Percentiles rank a stretch among this genome's conserved stretches.
These are phyloP conservation scores for Pseudogymnoascus sp. DNA, from an alignment of 2,329 filamentous ascomycete species.

Conservation along the genomic window DNA sequence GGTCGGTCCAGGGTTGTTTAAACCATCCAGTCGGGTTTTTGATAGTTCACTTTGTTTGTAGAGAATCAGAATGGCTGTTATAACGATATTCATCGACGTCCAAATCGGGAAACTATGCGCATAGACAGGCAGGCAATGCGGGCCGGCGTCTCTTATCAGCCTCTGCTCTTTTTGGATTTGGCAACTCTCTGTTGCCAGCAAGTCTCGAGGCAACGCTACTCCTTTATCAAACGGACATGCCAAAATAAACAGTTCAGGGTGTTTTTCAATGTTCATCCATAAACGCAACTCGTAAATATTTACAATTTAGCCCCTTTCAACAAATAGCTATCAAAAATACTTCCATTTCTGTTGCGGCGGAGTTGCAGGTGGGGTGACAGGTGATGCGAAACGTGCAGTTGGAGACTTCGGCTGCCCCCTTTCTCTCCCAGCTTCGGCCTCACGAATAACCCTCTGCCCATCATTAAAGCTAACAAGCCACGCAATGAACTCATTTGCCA, in stretches of 20 bases:
- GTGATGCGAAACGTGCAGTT: not conserved
- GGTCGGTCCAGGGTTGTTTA: not conserved
- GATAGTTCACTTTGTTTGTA: not conserved
- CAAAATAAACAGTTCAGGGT: not conserved
- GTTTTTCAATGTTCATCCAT: not conserved
- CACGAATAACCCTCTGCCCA: conserved; percentile 32
- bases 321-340: not conserved
- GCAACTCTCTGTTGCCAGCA: not conserved
- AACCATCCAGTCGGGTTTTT: not conserved
- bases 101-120: not conserved
- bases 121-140: not conserved
- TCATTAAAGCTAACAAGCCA: conserved; percentile 32
- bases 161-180: not conserved
- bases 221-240: not conserved
- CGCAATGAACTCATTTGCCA: conserved; percentile 32
- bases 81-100: not conserved
- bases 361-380: not conserved
- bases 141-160: not conserved
- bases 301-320: not conserved
- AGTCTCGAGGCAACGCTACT: not conserved
- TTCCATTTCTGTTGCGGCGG: conserved; percentile 1
- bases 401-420: not conserved
- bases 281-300: not conserved
- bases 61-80: not conserved
- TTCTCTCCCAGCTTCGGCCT: conserved; percentile 25